These are phyloP conservation scores for Mycosphaerella arachidis DNA, from an alignment of 2,329 filamentous ascomycete genomes.

Conservation along the genomic window DNA sequence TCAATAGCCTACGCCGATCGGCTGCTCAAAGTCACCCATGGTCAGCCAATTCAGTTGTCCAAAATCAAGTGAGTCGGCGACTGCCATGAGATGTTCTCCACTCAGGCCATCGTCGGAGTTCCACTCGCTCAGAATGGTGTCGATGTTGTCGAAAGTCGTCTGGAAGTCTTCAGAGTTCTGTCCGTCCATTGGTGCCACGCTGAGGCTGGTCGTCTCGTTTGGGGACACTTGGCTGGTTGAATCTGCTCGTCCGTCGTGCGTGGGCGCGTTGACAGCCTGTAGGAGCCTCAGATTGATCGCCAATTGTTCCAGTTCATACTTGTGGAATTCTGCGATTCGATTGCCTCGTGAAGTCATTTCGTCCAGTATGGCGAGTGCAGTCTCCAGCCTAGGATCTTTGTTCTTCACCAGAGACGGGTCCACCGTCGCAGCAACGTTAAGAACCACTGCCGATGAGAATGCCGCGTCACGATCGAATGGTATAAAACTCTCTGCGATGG, in stretches of 20 bases:
- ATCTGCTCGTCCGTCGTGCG: not conserved
- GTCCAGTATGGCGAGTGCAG: slow-evolving; percentile 16
- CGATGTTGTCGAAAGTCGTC: slow-evolving; percentile 5
- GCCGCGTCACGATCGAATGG: slow-evolving; percentile 22
- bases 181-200: not conserved
- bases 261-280: not conserved
- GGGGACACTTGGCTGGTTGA: not conserved
- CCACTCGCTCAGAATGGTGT: slow-evolving; percentile 13
- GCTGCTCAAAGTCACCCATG: slow-evolving; percentile 8
- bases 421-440: slow-evolving; percentile 17
- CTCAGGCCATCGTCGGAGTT: slow-evolving; percentile 19
- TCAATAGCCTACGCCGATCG: slow-evolving; percentile 2
- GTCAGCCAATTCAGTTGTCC: slow-evolving; percentile 16
- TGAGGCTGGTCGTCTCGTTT: not conserved
- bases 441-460: slow-evolving; percentile 19
- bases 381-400: slow-evolving; percentile 7
- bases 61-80: slow-evolving; percentile 20
- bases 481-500: slow-evolving; percentile 17
- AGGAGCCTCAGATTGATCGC: slow-evolving; percentile 2
- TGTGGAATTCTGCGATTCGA: slow-evolving; percentile 19
- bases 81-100: slow-evolving; percentile 18
- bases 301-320: slow-evolving; percentile 20
- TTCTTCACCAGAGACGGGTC: slow-evolving; percentile 19
- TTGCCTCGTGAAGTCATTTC: slow-evolving; percentile 23
- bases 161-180: not conserved